Evolutionary conservation across 1,284 basidiomycete species (phyloP).

Genomic region (Melampsora americana): DNA sequence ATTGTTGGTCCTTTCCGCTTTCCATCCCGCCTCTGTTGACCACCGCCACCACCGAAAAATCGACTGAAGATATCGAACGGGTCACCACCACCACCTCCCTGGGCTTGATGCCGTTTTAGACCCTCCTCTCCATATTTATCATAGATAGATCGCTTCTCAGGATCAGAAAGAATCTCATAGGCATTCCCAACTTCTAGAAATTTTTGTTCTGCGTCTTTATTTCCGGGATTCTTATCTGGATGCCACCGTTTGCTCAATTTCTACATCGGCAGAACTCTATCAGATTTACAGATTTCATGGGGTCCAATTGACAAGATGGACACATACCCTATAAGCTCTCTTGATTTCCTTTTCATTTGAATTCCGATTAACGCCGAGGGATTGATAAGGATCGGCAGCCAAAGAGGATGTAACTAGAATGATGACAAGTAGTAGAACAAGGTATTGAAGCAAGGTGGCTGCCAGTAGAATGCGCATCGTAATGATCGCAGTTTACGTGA

Average conservation of each 20-base stretch:
- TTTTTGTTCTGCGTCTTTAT: constrained; percentile 71
- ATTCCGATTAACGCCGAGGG: constrained; percentile 11
- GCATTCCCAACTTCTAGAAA: constrained; percentile 75
- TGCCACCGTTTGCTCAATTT: constrained; percentile 45
- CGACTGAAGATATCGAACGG: constrained; percentile 89
- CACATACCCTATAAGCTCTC: constrained; percentile 69
- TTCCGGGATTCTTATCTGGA: constrained; percentile 82
- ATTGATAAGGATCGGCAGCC: constrained; percentile 31
- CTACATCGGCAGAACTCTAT: background rate
- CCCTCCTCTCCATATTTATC: constrained; percentile 89
- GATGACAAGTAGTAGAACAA: constrained; percentile 26
- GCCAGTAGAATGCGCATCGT: too few species aligned
- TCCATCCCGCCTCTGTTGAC: constrained; percentile 63
- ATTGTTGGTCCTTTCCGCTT: constrained; percentile 76
- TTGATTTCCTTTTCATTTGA: constrained; percentile 83
- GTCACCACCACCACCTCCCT: constrained; percentile 64
- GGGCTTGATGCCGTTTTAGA: constrained; percentile 72
- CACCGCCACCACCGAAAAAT: constrained; percentile 76
- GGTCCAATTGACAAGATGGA: constrained; percentile 63
- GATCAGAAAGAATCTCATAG: constrained; percentile 85
- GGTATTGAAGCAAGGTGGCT: too few species aligned
- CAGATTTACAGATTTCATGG: constrained; percentile 60
- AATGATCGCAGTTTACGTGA: too few species aligned
- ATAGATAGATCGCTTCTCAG: constrained; percentile 84
- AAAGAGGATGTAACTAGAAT: constrained; percentile 22